These are phyloP conservation scores for Oryza meyeriana DNA, from an alignment of 176 grass and related monocot genomes.

Conservation along the genomic window DNA sequence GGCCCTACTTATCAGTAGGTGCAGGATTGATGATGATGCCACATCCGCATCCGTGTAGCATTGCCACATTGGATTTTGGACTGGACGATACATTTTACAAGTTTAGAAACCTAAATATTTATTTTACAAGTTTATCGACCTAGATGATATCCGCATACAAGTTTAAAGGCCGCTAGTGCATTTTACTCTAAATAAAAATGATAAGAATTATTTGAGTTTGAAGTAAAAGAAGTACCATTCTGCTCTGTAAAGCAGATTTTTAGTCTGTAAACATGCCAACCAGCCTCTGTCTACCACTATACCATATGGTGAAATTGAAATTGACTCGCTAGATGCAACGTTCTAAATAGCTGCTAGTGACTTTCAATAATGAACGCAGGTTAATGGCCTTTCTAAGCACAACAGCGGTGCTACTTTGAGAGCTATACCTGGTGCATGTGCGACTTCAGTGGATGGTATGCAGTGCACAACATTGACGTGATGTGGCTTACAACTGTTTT, in stretches of 20 bases:
- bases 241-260: neutral
- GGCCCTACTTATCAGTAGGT: too few species aligned
- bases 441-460: neutral
- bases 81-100: too few species aligned
- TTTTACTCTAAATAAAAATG: neutral
- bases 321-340: neutral
- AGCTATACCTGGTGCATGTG: constrained; percentile 13
- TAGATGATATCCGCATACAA: too few species aligned
- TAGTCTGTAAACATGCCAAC: constrained; percentile 7
- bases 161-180: too few species aligned
- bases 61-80: too few species aligned
- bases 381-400: neutral
- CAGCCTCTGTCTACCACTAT: neutral
- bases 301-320: constrained; percentile 1
- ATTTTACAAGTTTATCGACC: too few species aligned
- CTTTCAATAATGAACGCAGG: neutral
- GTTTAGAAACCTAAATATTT: too few species aligned
- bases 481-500: neutral
- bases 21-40: too few species aligned
- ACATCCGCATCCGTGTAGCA: too few species aligned
- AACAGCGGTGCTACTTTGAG: constrained; percentile 5
- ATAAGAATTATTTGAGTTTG: neutral
- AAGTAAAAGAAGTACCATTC: neutral
- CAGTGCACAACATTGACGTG: neutral
- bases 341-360: neutral